A percentile compares a stretch with the other conserved stretches of the same genome.
These are phyloP conservation scores for Pugionium cornutum DNA, from an alignment of 345 rosid species.

Conservation along the genomic window DNA sequence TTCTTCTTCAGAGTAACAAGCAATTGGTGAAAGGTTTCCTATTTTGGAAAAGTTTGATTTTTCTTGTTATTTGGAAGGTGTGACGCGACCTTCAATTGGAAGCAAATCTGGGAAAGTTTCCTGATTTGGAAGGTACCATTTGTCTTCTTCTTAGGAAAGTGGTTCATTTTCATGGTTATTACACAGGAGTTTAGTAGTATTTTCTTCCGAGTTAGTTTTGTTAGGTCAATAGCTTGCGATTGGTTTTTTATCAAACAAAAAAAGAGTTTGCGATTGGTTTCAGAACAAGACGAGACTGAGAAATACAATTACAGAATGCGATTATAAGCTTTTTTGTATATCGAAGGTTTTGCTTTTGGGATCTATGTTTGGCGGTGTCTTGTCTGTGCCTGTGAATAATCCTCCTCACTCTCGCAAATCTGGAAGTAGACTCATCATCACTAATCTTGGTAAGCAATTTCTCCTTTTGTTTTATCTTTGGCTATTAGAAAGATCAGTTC, in stretches of 20 bases:
- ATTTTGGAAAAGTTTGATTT: conserved; percentile 30
- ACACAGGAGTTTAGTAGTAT: background rate
- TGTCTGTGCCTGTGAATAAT: conserved; percentile 52
- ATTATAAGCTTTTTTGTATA: conserved; percentile 4
- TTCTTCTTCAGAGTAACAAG: conserved; percentile 25
- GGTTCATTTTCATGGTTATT: conserved; percentile 22
- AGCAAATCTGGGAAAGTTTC: conserved; percentile 12
- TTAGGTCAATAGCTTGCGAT: background rate
- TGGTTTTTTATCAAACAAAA: background rate
- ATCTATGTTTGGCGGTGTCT: conserved; percentile 79
- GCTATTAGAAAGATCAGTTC: background rate
- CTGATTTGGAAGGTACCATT: conserved; percentile 29
- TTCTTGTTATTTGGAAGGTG: background rate
- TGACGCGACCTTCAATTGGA: background rate
- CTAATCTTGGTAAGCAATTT: conserved; percentile 60
- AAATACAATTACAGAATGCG: conserved; percentile 1
- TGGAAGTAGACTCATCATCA: conserved; percentile 67
- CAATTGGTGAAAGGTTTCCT: conserved; percentile 22
- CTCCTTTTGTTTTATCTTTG: background rate
- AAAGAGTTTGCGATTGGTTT: background rate
- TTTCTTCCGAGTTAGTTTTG: conserved; percentile 13
- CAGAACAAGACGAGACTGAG: conserved; percentile 11
- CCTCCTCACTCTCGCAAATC: conserved; percentile 86
- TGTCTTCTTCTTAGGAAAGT: conserved; percentile 29
- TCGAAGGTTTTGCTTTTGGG: conserved; percentile 29